phyloP scores from a whole-genome alignment of 257 asterid species.

The Primulina huaijiensis region DNA sequence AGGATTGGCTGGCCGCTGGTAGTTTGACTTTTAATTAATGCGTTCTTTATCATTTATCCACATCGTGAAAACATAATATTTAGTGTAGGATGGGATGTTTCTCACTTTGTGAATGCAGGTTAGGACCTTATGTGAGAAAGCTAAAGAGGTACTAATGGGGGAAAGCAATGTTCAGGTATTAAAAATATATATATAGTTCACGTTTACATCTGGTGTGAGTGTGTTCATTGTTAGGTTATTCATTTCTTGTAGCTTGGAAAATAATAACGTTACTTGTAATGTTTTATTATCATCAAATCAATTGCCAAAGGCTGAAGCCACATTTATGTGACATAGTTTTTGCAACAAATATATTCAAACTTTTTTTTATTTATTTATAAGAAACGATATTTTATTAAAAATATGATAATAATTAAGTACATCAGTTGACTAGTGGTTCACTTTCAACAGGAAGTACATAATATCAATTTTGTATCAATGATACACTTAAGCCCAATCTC shows the following conservation, averaged over 20 bases:
- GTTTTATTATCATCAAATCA: conserved; percentile 6
- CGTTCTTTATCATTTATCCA: conserved; percentile 3
- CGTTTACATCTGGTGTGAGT: neutral
- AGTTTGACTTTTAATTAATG: neutral
- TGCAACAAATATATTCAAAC: neutral
- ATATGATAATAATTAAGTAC: too few relatives aligned
- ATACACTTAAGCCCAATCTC: too few relatives aligned
- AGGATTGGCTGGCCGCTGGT: neutral
- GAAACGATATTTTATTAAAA: too few relatives aligned
- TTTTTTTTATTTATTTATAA: neutral
- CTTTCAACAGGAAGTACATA: too few relatives aligned
- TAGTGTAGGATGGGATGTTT: conserved; percentile 20
- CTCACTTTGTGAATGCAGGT: conserved; percentile 50
- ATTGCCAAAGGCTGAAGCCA: neutral
- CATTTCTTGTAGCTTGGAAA: neutral
- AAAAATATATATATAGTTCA: neutral
- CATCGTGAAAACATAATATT: neutral
- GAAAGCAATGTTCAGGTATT: conserved; percentile 97
- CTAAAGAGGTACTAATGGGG: conserved; percentile 82
- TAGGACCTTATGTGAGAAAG: conserved; percentile 81
- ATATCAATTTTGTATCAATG: too few relatives aligned
- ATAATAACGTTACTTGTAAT: neutral
- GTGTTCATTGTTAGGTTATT: conserved; percentile 7
- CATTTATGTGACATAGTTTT: neutral
- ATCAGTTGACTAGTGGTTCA: too few relatives aligned